Evolutionary conservation across 257 asterid genomes (phyloP).

Genomic region (Capsicum baccatum): DNA sequence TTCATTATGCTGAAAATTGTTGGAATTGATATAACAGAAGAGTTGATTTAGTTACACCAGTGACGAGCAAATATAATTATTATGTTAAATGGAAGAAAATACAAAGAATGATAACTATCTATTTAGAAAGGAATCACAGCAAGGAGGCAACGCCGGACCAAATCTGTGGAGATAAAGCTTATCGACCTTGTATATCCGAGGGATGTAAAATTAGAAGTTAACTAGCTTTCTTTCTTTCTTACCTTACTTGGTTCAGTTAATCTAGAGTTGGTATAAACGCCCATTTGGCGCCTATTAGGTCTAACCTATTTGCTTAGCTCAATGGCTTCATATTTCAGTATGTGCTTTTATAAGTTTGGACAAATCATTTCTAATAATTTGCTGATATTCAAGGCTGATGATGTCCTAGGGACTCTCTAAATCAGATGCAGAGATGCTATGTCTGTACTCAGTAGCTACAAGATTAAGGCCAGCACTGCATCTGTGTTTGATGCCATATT

Average conservation of each 20-base stretch:
- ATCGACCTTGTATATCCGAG: no score
- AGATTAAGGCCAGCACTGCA: background rate
- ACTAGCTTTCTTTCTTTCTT: background rate
- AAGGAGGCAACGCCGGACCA: background rate
- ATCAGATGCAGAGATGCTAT: background rate
- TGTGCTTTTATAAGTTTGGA: background rate
- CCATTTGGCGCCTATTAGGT: background rate
- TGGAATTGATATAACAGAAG: background rate
- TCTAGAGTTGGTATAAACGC: background rate
- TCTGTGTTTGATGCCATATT: background rate
- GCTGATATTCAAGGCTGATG: background rate
- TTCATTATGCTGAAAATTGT: background rate
- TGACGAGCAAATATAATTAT: background rate
- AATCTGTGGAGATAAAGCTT: background rate
- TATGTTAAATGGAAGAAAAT: background rate
- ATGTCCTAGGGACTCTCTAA: background rate
- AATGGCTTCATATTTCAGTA: background rate
- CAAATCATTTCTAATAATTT: conserved; percentile 3
- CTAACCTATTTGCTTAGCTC: background rate
- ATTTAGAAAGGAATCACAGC: background rate
- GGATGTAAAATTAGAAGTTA: no score
- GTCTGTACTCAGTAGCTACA: background rate
- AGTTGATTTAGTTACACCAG: background rate
- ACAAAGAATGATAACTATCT: background rate
- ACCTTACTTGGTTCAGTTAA: background rate